Evolutionary conservation across 1,139 yeast genomes (phyloP).

Genomic region (Kurtzmaniella natalensis): DNA sequence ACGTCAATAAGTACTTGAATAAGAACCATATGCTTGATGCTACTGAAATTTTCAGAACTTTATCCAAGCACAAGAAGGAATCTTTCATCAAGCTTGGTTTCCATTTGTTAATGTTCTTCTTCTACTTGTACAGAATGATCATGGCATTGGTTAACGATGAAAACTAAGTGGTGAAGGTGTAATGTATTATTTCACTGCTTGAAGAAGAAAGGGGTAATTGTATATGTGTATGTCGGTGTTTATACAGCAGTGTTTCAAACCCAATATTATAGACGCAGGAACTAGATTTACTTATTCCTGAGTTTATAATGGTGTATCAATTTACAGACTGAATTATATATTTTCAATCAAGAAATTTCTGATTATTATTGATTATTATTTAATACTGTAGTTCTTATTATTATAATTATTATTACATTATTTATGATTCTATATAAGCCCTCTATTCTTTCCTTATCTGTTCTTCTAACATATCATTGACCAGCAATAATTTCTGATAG

Average conservation of each 20-base stretch:
- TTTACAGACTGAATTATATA: too few relatives aligned
- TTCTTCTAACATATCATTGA: constrained; percentile 29
- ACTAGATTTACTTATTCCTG: too few relatives aligned
- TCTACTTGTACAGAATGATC: constrained; percentile 93
- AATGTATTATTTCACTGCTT: too few relatives aligned
- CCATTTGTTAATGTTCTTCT: constrained; percentile 90
- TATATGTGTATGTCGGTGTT: too few relatives aligned
- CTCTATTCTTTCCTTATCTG: background rate
- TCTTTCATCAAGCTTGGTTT: constrained; percentile 86
- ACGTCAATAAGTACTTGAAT: constrained; percentile 65
- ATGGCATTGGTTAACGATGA: constrained; percentile 83
- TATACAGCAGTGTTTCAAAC: too few relatives aligned
- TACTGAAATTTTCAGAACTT: constrained; percentile 94
- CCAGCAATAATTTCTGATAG: constrained; percentile 24
- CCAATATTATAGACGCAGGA: too few relatives aligned
- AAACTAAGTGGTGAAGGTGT: constrained; percentile 10
- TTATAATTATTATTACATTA: background rate
- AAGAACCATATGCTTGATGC: constrained; percentile 92
- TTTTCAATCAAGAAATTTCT: too few relatives aligned
- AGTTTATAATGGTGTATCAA: too few relatives aligned
- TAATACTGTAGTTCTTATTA: too few relatives aligned
- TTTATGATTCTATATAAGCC: too few relatives aligned
- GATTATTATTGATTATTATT: too few relatives aligned
- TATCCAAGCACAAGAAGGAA: constrained; percentile 90
- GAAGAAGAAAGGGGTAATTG: too few relatives aligned